Conservation (phyloP, 208 protist genomes). For the Wallacemonas collosoma region DNA sequence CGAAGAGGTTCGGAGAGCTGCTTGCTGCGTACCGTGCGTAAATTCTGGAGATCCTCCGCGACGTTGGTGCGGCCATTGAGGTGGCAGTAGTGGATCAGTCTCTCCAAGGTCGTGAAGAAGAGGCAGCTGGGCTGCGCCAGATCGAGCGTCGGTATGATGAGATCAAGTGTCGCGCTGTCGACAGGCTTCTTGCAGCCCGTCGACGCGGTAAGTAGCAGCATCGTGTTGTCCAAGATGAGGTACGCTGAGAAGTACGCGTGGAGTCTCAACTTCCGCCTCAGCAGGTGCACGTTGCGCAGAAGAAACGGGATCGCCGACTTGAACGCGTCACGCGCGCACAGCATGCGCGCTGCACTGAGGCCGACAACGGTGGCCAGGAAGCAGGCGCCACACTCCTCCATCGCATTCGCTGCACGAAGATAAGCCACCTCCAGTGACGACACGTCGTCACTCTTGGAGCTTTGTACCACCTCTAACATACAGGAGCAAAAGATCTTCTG, state of each 20-base stretch:
- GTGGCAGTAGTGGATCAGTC: conserved; percentile 38
- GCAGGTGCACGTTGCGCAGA: conserved; percentile 26
- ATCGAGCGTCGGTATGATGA: conserved; percentile 34
- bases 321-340: conserved; percentile 26
- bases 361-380: conserved; percentile 6
- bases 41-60: conserved; percentile 31
- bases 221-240: conserved; percentile 40
- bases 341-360: conserved; percentile 14
- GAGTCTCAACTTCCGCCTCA: conserved; percentile 27
- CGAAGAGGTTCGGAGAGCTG: conserved; percentile 31
- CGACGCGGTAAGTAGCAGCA: conserved; percentile 28
- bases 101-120: conserved; percentile 50
- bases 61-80: conserved; percentile 28
- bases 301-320: conserved; percentile 37
- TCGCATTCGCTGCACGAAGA: not conserved
- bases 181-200: conserved; percentile 28
- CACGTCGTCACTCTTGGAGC: not conserved
- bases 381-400: conserved; percentile 2
- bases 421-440: not conserved
- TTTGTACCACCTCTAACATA: conserved; percentile 7
- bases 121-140: conserved; percentile 39
- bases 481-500: not conserved
- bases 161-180: conserved; percentile 30
- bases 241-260: conserved; percentile 52
- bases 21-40: conserved; percentile 35